phyloP scores from a whole-genome alignment of 73 alveolate species.

The Tetrahymena malaccensis region DNA sequence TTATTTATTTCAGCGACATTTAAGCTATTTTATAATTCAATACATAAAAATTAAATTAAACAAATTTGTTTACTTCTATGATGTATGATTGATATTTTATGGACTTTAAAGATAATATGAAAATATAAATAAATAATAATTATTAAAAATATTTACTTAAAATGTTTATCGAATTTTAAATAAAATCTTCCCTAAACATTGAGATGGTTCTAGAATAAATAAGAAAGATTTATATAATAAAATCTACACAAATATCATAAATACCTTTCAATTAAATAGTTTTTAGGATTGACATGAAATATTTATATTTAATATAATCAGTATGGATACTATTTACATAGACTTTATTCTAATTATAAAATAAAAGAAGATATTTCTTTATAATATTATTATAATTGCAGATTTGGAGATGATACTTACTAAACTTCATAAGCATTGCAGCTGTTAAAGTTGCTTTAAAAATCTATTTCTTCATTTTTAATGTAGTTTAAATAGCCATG shows the following conservation, averaged over 20 bases:
- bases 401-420: background rate
- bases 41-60: too few relatives aligned
- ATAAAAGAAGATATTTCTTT: background rate
- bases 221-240: too few relatives aligned
- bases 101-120: background rate
- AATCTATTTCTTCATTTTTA: background rate
- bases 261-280: too few relatives aligned
- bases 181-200: too few relatives aligned
- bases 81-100: background rate
- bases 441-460: background rate
- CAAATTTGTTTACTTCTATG: too few relatives aligned
- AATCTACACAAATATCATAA: too few relatives aligned
- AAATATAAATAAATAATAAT: too few relatives aligned
- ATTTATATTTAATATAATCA: background rate
- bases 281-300: too few relatives aligned
- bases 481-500: background rate
- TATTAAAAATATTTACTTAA: too few relatives aligned
- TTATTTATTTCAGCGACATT: background rate
- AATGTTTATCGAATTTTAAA: too few relatives aligned
- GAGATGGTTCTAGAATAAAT: too few relatives aligned
- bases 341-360: background rate
- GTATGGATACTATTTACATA: background rate
- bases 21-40: background rate
- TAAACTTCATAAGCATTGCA: background rate
- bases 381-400: background rate